Base-by-base conservation (phyloP, 1,284 basidiomycete species). In the Phaffia rhodozyma region DNA sequence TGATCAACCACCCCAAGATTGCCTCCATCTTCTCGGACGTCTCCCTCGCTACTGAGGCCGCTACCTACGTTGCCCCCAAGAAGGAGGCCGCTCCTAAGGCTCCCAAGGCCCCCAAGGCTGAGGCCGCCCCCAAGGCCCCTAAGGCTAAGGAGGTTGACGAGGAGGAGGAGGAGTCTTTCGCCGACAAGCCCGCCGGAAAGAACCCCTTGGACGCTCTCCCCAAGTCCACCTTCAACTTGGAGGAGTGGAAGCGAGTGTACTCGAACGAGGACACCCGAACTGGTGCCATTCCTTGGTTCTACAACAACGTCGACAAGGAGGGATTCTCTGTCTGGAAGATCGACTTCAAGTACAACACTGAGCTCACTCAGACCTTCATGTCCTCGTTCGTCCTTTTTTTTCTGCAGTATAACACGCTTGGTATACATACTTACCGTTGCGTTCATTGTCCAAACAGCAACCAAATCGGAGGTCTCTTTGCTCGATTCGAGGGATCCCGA, bases 221-320 rank as follows among this genome's bases (percentile, higher is more conserved):
- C 70, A 94, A 94, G 79, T 91, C 89, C 23, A 78, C 82, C 20
- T 88, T 97, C 80, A 91, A 92, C 80, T 85, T 97, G 65, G 93
- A 97, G 77, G 92, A 97, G 79, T 96, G 90, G 89, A 97, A 97
- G 80, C 86, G 91, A 61, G 86, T 88, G 66, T 97, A 97, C 82
- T 96, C 91, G 71, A 97, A 97, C 86, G 86, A 87, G 78, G 93
- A 97, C 64, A 97, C 93, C 49, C 84, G 88, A 66, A 87, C 86
- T 49, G 86, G 90, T 75, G 72, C 74, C 52, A 67, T 77, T 62
- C 71, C 72, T 55, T 93, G 89, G 89, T 86, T 93, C 83, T 91
- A 92, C 81, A 73, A 89, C 76, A 86, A 91, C 82, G 92, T 84
- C 76, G 93, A 97, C 81, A 77, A 82, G 67, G 84, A 87, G 69